Evolutionary conservation across 2,329 filamentous ascomycete genomes (phyloP).

Genomic region (Tolypocladium pustulatum): DNA sequence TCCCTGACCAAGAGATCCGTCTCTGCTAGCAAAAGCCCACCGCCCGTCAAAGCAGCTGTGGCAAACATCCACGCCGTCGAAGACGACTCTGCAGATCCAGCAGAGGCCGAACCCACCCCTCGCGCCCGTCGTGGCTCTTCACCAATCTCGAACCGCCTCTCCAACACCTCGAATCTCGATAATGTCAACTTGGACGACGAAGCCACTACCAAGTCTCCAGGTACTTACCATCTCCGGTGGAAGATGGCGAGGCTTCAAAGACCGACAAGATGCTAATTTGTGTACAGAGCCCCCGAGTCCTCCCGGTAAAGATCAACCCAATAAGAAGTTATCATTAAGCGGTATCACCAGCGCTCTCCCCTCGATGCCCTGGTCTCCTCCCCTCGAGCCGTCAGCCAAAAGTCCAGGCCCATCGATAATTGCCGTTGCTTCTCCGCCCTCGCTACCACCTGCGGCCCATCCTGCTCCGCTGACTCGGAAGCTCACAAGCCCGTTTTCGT

Average conservation of each 20-base stretch:
- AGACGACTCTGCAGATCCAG: conserved; percentile 4
- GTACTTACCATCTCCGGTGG: conserved; percentile 11
- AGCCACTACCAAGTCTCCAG: conserved; percentile 20
- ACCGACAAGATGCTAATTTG: conserved; percentile 8
- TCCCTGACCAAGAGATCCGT: conserved; percentile 46
- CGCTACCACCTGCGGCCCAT: conserved; percentile 8
- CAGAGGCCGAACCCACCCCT: conserved; percentile 10
- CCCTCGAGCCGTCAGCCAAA: conserved; percentile 38
- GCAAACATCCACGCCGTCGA: conserved; percentile 8
- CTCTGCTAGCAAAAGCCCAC: conserved; percentile 22
- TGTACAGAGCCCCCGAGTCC: conserved; percentile 20
- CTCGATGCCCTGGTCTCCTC: conserved; percentile 60
- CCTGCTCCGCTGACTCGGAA: conserved; percentile 47
- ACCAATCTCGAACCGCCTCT: conserved; percentile 31
- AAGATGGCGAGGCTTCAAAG: not conserved
- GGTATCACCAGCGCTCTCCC: conserved; percentile 65
- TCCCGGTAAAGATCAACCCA: conserved; percentile 27
- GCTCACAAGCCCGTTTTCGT: conserved; percentile 78
- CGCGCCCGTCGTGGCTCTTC: conserved; percentile 23
- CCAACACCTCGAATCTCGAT: conserved; percentile 37
- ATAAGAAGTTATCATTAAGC: conserved; percentile 52
- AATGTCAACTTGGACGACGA: conserved; percentile 61
- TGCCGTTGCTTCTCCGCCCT: conserved; percentile 18
- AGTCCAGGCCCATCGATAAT: conserved; percentile 25
- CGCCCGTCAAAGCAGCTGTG: conserved; percentile 10